These are phyloP conservation scores for Blastobotrys attinorum DNA, from an alignment of 805 yeast species.

Conservation along the genomic window DNA sequence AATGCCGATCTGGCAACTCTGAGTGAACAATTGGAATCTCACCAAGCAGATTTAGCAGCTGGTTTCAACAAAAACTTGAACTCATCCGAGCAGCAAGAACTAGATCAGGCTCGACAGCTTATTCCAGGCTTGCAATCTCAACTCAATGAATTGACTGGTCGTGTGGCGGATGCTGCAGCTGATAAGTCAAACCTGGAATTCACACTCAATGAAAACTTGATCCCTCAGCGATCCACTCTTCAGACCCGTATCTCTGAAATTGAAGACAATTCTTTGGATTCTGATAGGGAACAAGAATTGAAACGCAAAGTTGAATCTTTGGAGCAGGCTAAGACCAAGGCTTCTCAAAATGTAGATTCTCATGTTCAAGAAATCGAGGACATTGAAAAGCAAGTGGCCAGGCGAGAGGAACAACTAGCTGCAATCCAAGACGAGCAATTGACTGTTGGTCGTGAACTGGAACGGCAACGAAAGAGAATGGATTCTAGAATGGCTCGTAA, in stretches of 20 bases:
- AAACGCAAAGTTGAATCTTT: background rate
- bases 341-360: background rate
- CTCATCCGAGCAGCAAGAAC: constrained; percentile 37
- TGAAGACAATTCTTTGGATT: background rate
- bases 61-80: constrained; percentile 49
- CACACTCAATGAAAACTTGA: constrained; percentile 50
- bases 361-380: constrained; percentile 24
- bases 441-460: constrained; percentile 45
- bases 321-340: background rate
- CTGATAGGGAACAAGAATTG: background rate
- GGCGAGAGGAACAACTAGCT: constrained; percentile 28
- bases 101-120: constrained; percentile 31
- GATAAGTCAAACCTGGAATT: constrained; percentile 41
- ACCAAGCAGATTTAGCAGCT: constrained; percentile 41
- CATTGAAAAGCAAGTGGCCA: constrained; percentile 20
- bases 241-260: background rate
- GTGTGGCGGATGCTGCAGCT: constrained; percentile 40
- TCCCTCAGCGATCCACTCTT: constrained; percentile 32
- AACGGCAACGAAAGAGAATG: constrained; percentile 50
- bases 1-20: constrained; percentile 31
- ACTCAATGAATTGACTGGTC: constrained; percentile 35
- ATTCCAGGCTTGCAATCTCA: constrained; percentile 35
- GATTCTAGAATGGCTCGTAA: constrained; percentile 61
- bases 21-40: constrained; percentile 38
- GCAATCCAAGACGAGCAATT: constrained; percentile 53